Base-by-base conservation (phyloP, 805 yeast species). In the Schwanniomyces yamadae region DNA sequence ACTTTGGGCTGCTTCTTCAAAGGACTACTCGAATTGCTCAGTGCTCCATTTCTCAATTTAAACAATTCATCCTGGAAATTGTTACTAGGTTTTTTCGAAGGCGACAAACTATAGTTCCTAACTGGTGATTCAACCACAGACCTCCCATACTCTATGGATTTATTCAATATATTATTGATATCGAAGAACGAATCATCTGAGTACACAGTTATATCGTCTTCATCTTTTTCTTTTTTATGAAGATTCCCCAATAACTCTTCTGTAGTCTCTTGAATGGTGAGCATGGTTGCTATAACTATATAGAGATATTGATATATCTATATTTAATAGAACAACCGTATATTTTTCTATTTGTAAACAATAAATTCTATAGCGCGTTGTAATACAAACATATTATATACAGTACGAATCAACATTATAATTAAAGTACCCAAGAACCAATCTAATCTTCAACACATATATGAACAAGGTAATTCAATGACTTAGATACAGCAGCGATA, bases 401-500 rank as follows among this genome's bases (percentile, higher is more conserved):
- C 42, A 37, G 40, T 31, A 32, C 22, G 17, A 12, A 17, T 12
- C 14, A 10, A 21, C 20, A 16, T 23, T 22, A 30, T 20, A 20
- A 30, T 6, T 18, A 4, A 15, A 31, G 16, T 21, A 16, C 10
- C 6, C 20, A 27, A 4, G 9, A 10, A 15, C 5, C 11, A 16
- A 14, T 19, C 36, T 42, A 54, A 11, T 57, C 61, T 37, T 59
- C 71, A 4, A 82, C 82, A 24, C 65, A 61, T 3, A 83, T 55
- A 54, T 84, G 88, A 1, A 77, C 75, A 37, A 84, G 55, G 33
- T 71, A 73, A 32, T 71, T 77, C 49, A 84, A 57, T 44, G 77
- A 66, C 47, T 79, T 82, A 20, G 75, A 69, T 8, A 85, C 93
- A 0, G 88, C 80, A 10, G 75, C 58, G 16, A 84, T 71, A 54